Evolutionary conservation across 768 basidiomycete genomes (phyloP).

Genomic region (Favolaschia claudopus): DNA sequence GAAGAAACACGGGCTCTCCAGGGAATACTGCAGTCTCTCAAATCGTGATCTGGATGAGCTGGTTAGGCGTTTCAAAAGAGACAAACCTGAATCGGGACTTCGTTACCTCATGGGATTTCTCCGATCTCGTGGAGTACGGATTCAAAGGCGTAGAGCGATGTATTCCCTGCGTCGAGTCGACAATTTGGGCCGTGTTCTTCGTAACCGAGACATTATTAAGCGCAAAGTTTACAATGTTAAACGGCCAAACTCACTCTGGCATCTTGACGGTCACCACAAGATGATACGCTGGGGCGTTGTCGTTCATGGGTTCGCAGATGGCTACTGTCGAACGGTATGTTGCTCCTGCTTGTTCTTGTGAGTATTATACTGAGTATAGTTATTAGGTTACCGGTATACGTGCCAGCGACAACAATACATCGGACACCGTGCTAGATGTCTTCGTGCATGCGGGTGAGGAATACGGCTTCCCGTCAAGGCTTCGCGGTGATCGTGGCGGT

Average conservation of each 20-base stretch:
- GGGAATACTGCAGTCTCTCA: not conserved
- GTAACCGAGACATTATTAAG: slow-evolving; percentile 13
- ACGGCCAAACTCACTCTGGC: slow-evolving; percentile 31
- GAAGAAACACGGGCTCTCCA: not conserved
- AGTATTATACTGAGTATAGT: too few species aligned
- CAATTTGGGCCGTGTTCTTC: slow-evolving; percentile 24
- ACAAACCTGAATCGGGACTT: slow-evolving; percentile 33
- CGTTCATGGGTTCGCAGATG: slow-evolving; percentile 39
- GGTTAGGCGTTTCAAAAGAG: slow-evolving; percentile 11
- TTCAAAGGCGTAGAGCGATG: slow-evolving; percentile 24
- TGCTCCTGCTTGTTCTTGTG: not conserved
- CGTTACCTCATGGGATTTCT: slow-evolving; percentile 33
- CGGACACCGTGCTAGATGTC: slow-evolving; percentile 7
- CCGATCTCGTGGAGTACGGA: slow-evolving; percentile 22
- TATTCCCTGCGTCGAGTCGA: slow-evolving; percentile 30
- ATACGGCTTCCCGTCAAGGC: slow-evolving; percentile 24
- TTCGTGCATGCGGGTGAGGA: not conserved
- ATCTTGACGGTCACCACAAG: slow-evolving; percentile 37
- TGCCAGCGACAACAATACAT: slow-evolving; percentile 19
- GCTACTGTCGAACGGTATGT: slow-evolving; percentile 36
- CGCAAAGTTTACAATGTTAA: slow-evolving; percentile 24
- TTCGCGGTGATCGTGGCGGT: slow-evolving; percentile 33
- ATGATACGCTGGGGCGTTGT: slow-evolving; percentile 37
- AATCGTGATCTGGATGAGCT: not conserved
- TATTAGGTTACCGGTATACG: slow-evolving; percentile 21